Base-by-base conservation (phyloP, 345 rosid genomes). In the Syzygium grande region DNA sequence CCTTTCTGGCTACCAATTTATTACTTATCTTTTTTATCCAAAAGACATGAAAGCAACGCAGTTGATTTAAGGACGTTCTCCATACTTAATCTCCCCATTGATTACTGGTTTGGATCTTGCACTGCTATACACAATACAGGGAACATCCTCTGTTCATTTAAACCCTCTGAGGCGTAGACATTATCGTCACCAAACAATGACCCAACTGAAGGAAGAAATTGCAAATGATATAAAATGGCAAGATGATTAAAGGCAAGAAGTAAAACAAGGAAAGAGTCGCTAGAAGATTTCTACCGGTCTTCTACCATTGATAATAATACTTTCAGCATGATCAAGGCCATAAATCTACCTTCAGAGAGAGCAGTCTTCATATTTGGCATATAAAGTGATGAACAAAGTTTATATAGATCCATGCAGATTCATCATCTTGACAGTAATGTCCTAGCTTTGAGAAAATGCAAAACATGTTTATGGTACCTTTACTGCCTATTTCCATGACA, bases 391-490 rank as follows among this genome's bases (percentile, higher is more conserved):
- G 4, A 54, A 21, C 58, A 21, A 1, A 55, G 27, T 55, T 55
- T 1, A 11, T 11, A 23, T 2, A 58, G 6, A 58, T 58, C 14
- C n/a, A 25, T 58, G 3, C 7, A 25, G 61, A 56, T 58, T 25
- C 63, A 10, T 58, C 7, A 25, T 10, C 29, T 58, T 11, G 29
- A 25, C 63, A 10, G 23, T 58, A 58, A 2, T 58, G 29, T 11
- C n/a, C 25, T 3, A 11, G 59, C 59, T 55, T 55, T 55, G 27
- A 55, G 59, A 8, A 55, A 55, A 55, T 3, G 11, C 1, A 8
- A 1, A 0, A 21, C 25, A 21, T 2, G 0, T 21, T 1, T 19
- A 4, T 38, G 59, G 1, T 5, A 55, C 59, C 59, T 55, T 55
- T 25, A 21, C 59, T 55, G 11, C 59, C 23, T 55, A 55, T 4